Evolutionary conservation across 805 yeast genomes (phyloP).

Genomic region (Lipomyces anomalus): DNA sequence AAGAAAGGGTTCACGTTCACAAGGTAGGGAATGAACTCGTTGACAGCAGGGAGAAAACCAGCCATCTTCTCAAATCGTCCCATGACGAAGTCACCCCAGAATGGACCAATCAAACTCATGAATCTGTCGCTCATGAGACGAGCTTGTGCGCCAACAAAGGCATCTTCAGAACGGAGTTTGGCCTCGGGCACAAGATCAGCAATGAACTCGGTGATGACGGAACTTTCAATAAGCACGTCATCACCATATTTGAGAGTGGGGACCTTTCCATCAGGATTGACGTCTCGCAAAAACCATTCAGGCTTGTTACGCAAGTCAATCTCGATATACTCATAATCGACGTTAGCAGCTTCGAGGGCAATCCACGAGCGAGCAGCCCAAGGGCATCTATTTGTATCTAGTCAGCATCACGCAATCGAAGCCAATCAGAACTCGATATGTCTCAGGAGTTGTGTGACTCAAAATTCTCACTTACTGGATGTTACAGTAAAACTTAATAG

Average conservation of each 20-base stretch:
- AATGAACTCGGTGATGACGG: slow-evolving; percentile 27
- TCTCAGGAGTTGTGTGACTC: not conserved
- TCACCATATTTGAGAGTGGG: slow-evolving; percentile 29
- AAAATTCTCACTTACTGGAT: slow-evolving; percentile 7
- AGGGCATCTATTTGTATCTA: slow-evolving; percentile 23
- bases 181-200: slow-evolving; percentile 29
- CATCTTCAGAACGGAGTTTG: slow-evolving; percentile 65
- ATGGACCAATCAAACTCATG: slow-evolving; percentile 17
- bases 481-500: slow-evolving; percentile 23
- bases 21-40: slow-evolving; percentile 21
- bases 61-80: not conserved
- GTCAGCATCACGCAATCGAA: not conserved
- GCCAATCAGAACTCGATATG: not conserved
- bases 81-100: slow-evolving; percentile 13
- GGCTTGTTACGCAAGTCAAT: slow-evolving; percentile 31
- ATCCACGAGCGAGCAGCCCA: slow-evolving; percentile 32
- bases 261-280: slow-evolving; percentile 30
- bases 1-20: slow-evolving; percentile 21
- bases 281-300: slow-evolving; percentile 28
- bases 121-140: slow-evolving; percentile 26
- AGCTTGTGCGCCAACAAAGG: slow-evolving; percentile 60
- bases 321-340: slow-evolving; percentile 27
- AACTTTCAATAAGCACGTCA: slow-evolving; percentile 26
- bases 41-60: slow-evolving; percentile 19
- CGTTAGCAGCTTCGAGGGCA: slow-evolving; percentile 28